Conservation (phyloP, 139 green algal species). For the Chlamydomonas sp. region DNA sequence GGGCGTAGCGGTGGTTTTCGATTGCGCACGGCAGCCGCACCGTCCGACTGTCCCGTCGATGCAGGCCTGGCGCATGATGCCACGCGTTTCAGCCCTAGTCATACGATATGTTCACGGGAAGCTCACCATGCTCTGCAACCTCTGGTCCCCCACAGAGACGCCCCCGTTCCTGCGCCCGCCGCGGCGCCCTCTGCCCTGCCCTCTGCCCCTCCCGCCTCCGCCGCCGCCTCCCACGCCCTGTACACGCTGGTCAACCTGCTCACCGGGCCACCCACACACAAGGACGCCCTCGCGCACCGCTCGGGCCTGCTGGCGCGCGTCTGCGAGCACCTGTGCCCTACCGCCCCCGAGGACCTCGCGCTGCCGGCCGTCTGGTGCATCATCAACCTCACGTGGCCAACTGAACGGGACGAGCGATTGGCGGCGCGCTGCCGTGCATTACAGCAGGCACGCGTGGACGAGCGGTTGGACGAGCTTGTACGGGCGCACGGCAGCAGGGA, state of each 20-base stretch:
- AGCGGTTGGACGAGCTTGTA: constrained; percentile 23
- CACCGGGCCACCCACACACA: constrained; percentile 33
- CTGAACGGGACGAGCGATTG: not conserved
- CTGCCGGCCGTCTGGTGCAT: constrained; percentile 58
- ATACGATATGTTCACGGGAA: too few relatives aligned
- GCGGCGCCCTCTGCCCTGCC: not conserved
- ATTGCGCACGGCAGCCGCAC: too few relatives aligned
- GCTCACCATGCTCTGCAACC: too few relatives aligned
- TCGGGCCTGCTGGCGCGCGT: constrained; percentile 38
- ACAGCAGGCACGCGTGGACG: constrained; percentile 29
- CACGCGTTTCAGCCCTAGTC: too few relatives aligned
- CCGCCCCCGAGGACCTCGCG: constrained; percentile 23
- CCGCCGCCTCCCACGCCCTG: constrained; percentile 22
- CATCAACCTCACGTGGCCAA: constrained; percentile 57
- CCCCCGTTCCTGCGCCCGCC: not conserved
- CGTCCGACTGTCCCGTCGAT: too few relatives aligned
- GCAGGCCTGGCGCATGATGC: too few relatives aligned
- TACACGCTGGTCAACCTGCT: constrained; percentile 56
- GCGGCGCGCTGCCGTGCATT: constrained; percentile 21
- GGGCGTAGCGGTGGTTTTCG: too few relatives aligned
- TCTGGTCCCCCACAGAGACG: too few relatives aligned
- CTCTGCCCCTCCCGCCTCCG: not conserved
- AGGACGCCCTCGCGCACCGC: constrained; percentile 46
- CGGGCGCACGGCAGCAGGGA: constrained; percentile 20
- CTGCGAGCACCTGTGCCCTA: not conserved